Evolutionary conservation across 1,284 basidiomycete species (phyloP).

Genomic region (Cutaneotrichosporon daszewskae): DNA sequence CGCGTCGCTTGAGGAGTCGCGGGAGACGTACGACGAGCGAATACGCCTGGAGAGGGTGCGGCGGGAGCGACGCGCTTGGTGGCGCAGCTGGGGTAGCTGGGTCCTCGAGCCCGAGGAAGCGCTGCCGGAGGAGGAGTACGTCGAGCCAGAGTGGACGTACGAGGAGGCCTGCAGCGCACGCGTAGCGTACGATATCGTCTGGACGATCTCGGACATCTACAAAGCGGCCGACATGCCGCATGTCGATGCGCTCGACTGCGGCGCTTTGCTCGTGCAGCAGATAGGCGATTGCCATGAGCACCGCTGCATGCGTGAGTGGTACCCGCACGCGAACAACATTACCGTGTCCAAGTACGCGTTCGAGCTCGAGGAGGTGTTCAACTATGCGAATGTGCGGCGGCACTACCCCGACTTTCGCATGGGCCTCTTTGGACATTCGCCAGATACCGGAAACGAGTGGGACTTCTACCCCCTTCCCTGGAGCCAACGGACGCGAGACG

Average conservation of each 20-base stretch:
- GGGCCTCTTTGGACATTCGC: conserved; percentile 46
- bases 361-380: conserved; percentile 45
- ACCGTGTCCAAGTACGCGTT: conserved; percentile 49
- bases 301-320: conserved; percentile 45
- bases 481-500: conserved; percentile 32
- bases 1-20: conserved; percentile 22
- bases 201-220: conserved; percentile 44
- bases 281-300: conserved; percentile 44
- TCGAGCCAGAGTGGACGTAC: conserved; percentile 1
- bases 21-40: neutral
- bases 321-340: conserved; percentile 45
- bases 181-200: conserved; percentile 37
- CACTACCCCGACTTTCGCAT: conserved; percentile 37
- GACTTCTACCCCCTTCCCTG: conserved; percentile 45
- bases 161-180: conserved; percentile 22
- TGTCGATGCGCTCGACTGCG: conserved; percentile 43
- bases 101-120: too few species aligned
- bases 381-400: conserved; percentile 29
- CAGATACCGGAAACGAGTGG: conserved; percentile 47
- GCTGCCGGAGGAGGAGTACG: neutral
- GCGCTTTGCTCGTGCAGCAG: conserved; percentile 45
- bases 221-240: conserved; percentile 35
- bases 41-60: neutral
- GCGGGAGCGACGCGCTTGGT: too few species aligned
- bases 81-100: too few species aligned